Conservation (phyloP, 2,329 filamentous ascomycete genomes). For the Waltergamsia citrina region DNA sequence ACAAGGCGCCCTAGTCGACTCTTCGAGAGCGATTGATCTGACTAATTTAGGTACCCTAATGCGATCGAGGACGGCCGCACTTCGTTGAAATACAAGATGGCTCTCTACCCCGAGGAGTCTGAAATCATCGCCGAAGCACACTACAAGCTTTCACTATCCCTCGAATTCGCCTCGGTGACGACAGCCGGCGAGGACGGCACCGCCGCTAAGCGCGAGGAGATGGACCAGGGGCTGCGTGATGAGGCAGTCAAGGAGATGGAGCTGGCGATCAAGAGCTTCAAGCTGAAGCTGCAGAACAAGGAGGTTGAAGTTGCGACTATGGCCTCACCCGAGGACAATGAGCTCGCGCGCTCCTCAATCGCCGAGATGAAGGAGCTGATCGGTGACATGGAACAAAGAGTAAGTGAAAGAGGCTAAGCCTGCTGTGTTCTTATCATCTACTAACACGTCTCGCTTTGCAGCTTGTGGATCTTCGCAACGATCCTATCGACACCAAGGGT, state of each 20-base stretch:
- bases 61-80: slow-evolving; percentile 79
- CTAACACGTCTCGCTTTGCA: slow-evolving; percentile 18
- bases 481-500: slow-evolving; percentile 36
- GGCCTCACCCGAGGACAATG: slow-evolving; percentile 58
- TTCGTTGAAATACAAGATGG: slow-evolving; percentile 68
- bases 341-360: slow-evolving; percentile 52
- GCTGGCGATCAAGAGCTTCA: slow-evolving; percentile 63
- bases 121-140: slow-evolving; percentile 88
- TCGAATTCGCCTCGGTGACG: slow-evolving; percentile 85
- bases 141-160: slow-evolving; percentile 88
- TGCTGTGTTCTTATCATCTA: neutral
- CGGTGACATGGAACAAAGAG: slow-evolving; percentile 67
- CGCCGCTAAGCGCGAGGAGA: slow-evolving; percentile 33
- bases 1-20: neutral
- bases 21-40: slow-evolving; percentile 1
- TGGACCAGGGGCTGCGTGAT: slow-evolving; percentile 61
- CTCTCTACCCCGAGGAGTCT: slow-evolving; percentile 70
- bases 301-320: slow-evolving; percentile 55
- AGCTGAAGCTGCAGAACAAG: slow-evolving; percentile 60
- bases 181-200: slow-evolving; percentile 34
- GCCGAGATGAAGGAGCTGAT: slow-evolving; percentile 70
- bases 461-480: slow-evolving; percentile 58
- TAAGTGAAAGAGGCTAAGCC: slow-evolving; percentile 25
- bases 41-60: slow-evolving; percentile 54
- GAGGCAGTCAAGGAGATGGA: slow-evolving; percentile 66